Evolutionary conservation across 345 rosid genomes (phyloP).

Genomic region (Mangifera indica): DNA sequence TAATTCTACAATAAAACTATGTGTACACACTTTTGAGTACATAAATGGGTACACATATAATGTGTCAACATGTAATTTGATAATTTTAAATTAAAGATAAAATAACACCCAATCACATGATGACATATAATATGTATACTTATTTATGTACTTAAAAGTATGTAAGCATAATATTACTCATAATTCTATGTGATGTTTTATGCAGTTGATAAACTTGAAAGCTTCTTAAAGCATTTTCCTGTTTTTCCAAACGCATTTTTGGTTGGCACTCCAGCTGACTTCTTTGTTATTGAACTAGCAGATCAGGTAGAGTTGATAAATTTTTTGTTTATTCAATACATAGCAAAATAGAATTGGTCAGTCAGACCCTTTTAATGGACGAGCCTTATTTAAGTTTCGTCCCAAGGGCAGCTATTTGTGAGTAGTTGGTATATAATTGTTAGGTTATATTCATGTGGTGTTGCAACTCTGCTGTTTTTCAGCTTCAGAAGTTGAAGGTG

Average conservation of each 20-base stretch:
- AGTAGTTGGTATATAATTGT: background rate
- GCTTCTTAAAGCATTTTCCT: conserved; percentile 74
- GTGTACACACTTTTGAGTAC: too few species aligned
- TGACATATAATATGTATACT: too few species aligned
- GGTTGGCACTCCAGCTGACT: conserved; percentile 83
- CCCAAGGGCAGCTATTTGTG: too few species aligned
- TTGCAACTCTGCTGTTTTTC: conserved; percentile 19
- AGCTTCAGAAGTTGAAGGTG: conserved; percentile 97
- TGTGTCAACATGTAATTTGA: too few species aligned
- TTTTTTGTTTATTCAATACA: background rate
- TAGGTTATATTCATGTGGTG: conserved; percentile 4
- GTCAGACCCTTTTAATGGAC: background rate
- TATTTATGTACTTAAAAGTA: too few species aligned
- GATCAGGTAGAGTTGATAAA: conserved; percentile 66
- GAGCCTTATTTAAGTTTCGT: background rate
- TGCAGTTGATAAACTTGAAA: conserved; percentile 77
- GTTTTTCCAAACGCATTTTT: conserved; percentile 81
- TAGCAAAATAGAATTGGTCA: background rate
- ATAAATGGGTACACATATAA: too few species aligned
- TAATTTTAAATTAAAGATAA: too few species aligned
- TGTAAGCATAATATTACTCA: too few species aligned
- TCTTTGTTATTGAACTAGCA: conserved; percentile 87
- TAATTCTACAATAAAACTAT: too few species aligned
- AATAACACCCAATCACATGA: too few species aligned
- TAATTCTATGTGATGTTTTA: conserved; percentile 14